phyloP scores from a whole-genome alignment of 169 alveolate genomes.

The Hepatocystis sp. region DNA sequence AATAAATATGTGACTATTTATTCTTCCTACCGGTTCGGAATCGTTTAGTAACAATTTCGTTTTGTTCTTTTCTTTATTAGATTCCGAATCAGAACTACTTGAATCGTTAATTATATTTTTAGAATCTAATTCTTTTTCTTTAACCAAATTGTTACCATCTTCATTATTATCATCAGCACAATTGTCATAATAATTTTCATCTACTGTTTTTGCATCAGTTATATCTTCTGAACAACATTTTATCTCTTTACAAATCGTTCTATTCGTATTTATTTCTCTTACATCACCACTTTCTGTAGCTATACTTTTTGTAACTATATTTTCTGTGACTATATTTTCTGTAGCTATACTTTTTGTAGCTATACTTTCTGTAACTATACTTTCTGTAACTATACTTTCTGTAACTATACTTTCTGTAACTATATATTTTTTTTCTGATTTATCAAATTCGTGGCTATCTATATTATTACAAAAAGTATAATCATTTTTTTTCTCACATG shows the following conservation, averaged over 20 bases:
- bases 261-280: constrained; percentile 36
- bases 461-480: too few relatives aligned
- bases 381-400: too few relatives aligned
- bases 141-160: background rate
- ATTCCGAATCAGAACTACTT: constrained; percentile 34
- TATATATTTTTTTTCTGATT: too few relatives aligned
- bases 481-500: constrained; percentile 10
- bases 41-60: constrained; percentile 44
- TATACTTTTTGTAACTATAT: too few relatives aligned
- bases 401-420: too few relatives aligned
- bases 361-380: too few relatives aligned
- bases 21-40: constrained; percentile 71
- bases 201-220: constrained; percentile 5
- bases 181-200: constrained; percentile 5
- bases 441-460: too few relatives aligned
- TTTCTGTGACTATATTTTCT: too few relatives aligned
- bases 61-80: constrained; percentile 28
- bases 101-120: constrained; percentile 21
- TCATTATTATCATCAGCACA: background rate
- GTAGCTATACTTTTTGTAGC: too few relatives aligned
- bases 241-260: constrained; percentile 30
- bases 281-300: constrained; percentile 51
- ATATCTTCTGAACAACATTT: background rate
- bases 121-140: constrained; percentile 38
- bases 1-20: constrained; percentile 81